phyloP scores from a whole-genome alignment of 2,329 filamentous ascomycete species.

The Balansia obtecta region DNA sequence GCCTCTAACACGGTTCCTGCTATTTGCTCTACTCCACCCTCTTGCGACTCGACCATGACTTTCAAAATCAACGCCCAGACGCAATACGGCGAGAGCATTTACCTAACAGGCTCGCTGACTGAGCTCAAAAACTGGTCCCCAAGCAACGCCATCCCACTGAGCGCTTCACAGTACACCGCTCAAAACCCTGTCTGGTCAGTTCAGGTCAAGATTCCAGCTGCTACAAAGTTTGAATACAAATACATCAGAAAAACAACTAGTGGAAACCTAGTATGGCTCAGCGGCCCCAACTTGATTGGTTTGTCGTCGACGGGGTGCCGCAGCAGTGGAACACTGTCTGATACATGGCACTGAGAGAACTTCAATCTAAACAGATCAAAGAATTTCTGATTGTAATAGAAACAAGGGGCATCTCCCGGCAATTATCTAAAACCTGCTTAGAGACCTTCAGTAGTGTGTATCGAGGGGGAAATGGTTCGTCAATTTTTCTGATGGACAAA shows the following conservation, averaged over 20 bases:
- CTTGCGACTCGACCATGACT: conserved; percentile 13
- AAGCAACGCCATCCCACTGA: conserved; percentile 33
- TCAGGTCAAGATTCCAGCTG: conserved; percentile 37
- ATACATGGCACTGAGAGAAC: conserved; percentile 3
- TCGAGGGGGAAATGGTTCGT: no score
- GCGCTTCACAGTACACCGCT: conserved; percentile 39
- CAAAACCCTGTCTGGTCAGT: conserved; percentile 41
- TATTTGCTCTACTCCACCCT: conserved; percentile 11
- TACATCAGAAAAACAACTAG: conserved; percentile 42
- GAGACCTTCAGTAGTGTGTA: no score
- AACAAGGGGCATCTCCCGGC: no score
- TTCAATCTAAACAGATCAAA: no score
- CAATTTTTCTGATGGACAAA: no score
- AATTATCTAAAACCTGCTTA: no score
- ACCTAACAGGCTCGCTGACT: conserved; percentile 23
- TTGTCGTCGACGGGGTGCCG: conserved; percentile 2
- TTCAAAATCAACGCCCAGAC: conserved; percentile 11
- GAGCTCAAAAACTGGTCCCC: conserved; percentile 23
- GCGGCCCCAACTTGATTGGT: conserved; percentile 30
- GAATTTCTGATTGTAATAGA: no score
- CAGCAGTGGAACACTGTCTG: conserved; percentile 1
- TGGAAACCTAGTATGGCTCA: conserved; percentile 45
- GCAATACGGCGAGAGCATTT: conserved; percentile 9
- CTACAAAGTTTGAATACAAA: conserved; percentile 45
- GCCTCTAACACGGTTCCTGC: conserved; percentile 10